phyloP scores from a whole-genome alignment of 2,329 filamentous ascomycete genomes.

The Mariannaea sp. region DNA sequence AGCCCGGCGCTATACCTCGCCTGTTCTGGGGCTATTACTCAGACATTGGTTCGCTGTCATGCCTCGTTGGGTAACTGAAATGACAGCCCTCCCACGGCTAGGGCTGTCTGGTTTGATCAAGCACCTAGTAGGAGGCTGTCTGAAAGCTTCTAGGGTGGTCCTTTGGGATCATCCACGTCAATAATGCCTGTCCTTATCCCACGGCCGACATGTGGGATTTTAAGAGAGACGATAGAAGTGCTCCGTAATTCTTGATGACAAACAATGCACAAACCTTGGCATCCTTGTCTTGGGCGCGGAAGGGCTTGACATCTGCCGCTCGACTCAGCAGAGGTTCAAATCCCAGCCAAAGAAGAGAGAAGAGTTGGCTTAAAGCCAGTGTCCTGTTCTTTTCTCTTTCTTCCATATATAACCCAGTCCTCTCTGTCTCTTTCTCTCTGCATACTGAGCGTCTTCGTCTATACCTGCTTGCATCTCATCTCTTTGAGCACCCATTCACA shows the following conservation, averaged over 20 bases:
- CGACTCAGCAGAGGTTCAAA: neutral
- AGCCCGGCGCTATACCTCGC: constrained; percentile 29
- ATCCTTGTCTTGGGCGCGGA: no score
- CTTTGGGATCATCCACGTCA: constrained; percentile 8
- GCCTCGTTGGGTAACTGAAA: constrained; percentile 28
- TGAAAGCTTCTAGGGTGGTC: constrained; percentile 6
- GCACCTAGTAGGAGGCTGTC: neutral
- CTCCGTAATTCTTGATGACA: constrained; percentile 9
- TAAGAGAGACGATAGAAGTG: neutral
- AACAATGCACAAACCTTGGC: neutral
- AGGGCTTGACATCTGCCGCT: no score
- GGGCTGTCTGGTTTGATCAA: neutral
- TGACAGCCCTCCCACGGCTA: constrained; percentile 5
- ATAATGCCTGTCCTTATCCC: constrained; percentile 10
- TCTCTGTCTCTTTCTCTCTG: constrained; percentile 1
- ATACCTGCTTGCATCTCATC: neutral
- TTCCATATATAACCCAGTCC: neutral
- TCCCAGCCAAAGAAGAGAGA: neutral
- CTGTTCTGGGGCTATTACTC: constrained; percentile 19
- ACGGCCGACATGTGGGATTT: constrained; percentile 10
- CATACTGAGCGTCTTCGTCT: neutral
- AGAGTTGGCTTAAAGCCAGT: neutral
- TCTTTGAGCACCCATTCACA: neutral
- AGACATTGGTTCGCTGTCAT: constrained; percentile 26
- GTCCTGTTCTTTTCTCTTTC: neutral